These are phyloP conservation scores for Grosmannia penicillata DNA, from an alignment of 2,329 filamentous ascomycete species.

Conservation along the genomic window DNA sequence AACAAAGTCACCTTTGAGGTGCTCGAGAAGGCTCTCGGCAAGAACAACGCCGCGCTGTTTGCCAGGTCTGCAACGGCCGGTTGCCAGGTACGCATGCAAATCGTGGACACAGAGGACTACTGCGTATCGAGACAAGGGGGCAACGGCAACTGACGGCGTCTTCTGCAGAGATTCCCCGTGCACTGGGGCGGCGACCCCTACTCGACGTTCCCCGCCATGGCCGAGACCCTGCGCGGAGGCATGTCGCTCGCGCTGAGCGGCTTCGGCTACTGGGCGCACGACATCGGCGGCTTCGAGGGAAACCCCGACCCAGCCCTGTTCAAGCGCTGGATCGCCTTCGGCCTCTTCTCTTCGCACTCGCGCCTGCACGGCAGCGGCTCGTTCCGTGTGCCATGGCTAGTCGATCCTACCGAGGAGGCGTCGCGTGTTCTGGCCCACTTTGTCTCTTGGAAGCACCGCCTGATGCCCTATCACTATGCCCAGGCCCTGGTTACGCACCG, in stretches of 20 bases:
- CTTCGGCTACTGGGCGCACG: conserved; percentile 17
- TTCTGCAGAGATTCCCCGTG: conserved; percentile 54
- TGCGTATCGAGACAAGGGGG: too few relatives aligned
- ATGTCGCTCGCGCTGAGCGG: conserved; percentile 15
- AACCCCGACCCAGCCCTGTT: conserved; percentile 53
- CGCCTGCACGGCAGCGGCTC: conserved; percentile 54
- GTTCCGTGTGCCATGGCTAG: conserved; percentile 62
- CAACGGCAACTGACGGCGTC: too few relatives aligned
- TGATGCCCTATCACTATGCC: conserved; percentile 37
- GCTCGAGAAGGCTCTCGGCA: conserved; percentile 37
- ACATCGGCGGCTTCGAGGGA: conserved; percentile 42
- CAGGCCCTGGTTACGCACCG: conserved; percentile 17
- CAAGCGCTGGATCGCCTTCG: conserved; percentile 68
- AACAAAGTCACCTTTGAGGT: conserved; percentile 57
- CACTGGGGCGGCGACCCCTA: conserved; percentile 66
- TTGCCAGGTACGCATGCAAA: too few relatives aligned
- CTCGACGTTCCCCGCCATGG: conserved; percentile 58
- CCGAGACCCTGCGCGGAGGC: conserved; percentile 33
- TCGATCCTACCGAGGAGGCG: conserved; percentile 46
- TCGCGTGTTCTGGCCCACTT: conserved; percentile 32
- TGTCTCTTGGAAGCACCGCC: conserved; percentile 32
- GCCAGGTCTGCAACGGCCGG: conserved; percentile 54
- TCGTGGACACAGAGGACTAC: too few relatives aligned
- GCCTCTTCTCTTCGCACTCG: conserved; percentile 54
- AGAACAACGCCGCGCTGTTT: conserved; percentile 46